phyloP scores from a whole-genome alignment of 345 rosid genomes.

The Populus nigra region DNA sequence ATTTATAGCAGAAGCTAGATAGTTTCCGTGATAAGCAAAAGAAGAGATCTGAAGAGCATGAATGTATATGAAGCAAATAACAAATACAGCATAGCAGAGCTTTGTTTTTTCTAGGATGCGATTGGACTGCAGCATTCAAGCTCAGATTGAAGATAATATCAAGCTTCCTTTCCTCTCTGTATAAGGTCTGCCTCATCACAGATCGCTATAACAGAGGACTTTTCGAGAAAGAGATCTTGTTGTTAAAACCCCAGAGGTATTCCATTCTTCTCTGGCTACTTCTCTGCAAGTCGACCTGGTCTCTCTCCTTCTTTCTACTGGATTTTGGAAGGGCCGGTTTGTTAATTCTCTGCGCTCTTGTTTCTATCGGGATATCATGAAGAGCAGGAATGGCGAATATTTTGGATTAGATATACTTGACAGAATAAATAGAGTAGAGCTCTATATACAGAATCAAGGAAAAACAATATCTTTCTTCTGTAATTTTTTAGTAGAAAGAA shows the following conservation, averaged over 20 bases:
- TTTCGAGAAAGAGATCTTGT: background rate
- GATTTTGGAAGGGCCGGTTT: background rate
- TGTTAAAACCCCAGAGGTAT: background rate
- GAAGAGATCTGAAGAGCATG: background rate
- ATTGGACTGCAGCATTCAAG: too few relatives aligned
- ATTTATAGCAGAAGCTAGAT: background rate
- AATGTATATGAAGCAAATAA: background rate
- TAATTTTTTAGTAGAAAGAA: background rate
- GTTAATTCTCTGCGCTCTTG: background rate
- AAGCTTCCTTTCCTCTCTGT: background rate
- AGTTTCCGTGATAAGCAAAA: background rate
- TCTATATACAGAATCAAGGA: background rate
- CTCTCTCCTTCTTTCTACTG: background rate
- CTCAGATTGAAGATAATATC: background rate
- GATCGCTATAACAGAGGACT: background rate
- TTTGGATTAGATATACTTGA: background rate
- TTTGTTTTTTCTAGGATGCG: too few relatives aligned
- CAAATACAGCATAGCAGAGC: too few relatives aligned
- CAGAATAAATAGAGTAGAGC: background rate
- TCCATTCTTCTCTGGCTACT: background rate
- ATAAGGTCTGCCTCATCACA: background rate
- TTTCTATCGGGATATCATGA: background rate
- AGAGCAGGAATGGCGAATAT: background rate
- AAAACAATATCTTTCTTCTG: background rate
- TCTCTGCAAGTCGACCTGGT: background rate